Evolutionary conservation across 1,284 basidiomycete genomes (phyloP), one percentile per base, ranked within the genome.

Genomic region (Heterobasidion irregulare): DNA sequence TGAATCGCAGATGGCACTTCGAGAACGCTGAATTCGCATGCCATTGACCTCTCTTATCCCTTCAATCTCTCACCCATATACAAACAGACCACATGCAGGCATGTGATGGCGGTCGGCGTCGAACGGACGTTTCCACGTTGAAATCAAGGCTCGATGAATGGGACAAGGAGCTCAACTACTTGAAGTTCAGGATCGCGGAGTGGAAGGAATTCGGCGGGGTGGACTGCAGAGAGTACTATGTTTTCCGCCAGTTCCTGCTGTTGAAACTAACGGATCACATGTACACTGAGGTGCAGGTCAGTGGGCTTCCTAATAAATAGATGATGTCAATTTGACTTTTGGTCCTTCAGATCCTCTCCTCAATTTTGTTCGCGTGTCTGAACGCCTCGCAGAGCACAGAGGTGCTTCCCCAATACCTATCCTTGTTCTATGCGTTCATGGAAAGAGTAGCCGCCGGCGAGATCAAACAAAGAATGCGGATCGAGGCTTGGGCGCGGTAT

Each of bases 101-200:
- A 41, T 41, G 10, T 41, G 38, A 7, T 41, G 7, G n/a, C 38
- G 12, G 4, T 12, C 41, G 57, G n/a, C 59, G 57, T 34, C 50
- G 33, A 41, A 55, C 48, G 26, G 58, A 56, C 18, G 55, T 53
- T 9, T 32, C 51, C 16, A 7, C 55, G 10, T 33, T 60, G 44
- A 50, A 52, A 15, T 44, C 55, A 2, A 55, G 58, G 38, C 59
- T 60, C 19, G 34, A 35, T 48, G 56, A 60, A 33, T 60, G 58
- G 59, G 59, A 60, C 13, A 56, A 54, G 16, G 58, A 59, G 47
- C 49, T 60, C 26, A 36, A 60, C 19, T 60, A 60, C 47, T 55
- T 60, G n/a, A 56, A 59, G 9, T 60, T 48, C 46, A 56, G 59
- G 26, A 60, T 60, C 19, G 55, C 58, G 13, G 59, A 60, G 38